Evolutionary conservation across 768 basidiomycete genomes (phyloP).

Genomic region (Cystoderma amianthinum): DNA sequence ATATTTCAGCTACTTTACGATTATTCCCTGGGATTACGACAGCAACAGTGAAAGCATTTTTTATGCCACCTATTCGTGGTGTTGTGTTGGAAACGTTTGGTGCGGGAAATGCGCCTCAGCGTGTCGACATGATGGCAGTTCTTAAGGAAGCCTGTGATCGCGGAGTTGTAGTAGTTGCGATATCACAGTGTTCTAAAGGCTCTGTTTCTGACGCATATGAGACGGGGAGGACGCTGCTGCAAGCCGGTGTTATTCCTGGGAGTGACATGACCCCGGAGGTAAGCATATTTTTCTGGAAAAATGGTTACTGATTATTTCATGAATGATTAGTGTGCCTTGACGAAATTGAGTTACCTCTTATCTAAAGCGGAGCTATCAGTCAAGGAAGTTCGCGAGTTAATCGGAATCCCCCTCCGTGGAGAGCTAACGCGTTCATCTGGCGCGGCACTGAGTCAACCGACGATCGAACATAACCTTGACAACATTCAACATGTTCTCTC

Average conservation of each 20-base stretch:
- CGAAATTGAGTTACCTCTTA: constrained; percentile 86
- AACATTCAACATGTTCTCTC: constrained; percentile 59
- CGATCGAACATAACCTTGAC: constrained; percentile 44
- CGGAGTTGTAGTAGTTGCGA: constrained; percentile 85
- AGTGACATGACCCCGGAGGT: constrained; percentile 97
- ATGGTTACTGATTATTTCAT: background rate
- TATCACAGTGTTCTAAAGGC: constrained; percentile 86
- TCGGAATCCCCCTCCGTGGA: constrained; percentile 77
- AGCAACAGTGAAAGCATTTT: constrained; percentile 68
- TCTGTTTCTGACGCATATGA: constrained; percentile 82
- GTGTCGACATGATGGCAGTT: constrained; percentile 65
- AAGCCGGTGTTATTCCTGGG: constrained; percentile 76
- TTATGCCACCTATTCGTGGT: constrained; percentile 67
- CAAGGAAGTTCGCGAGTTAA: constrained; percentile 65
- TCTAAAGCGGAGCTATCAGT: constrained; percentile 74
- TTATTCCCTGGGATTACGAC: constrained; percentile 85
- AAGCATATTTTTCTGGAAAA: constrained; percentile 2
- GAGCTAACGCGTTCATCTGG: constrained; percentile 64
- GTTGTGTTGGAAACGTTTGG: constrained; percentile 91
- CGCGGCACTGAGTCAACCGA: constrained; percentile 31
- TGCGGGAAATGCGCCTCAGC: constrained; percentile 87
- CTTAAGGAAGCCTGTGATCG: constrained; percentile 77
- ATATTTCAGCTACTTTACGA: constrained; percentile 61
- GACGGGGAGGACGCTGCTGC: constrained; percentile 63
- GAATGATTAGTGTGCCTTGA: constrained; percentile 68